Conservation (phyloP, 2,329 filamentous ascomycete genomes). For the Epichloe hybrida region DNA sequence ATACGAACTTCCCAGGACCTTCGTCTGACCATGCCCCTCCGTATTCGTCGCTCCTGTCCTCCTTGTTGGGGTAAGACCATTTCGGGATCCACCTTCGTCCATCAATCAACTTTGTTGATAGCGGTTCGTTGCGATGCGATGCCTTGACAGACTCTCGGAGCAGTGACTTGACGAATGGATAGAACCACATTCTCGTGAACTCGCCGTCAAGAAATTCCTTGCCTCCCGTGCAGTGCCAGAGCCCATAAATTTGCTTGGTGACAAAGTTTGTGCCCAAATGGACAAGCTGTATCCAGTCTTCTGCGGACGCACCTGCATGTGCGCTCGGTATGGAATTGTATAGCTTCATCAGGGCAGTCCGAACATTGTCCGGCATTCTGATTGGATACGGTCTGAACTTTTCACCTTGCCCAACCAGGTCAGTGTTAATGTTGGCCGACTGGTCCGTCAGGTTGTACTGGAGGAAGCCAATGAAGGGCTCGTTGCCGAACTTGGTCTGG, state of each 20-base stretch:
- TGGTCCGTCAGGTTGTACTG: constrained; percentile 16
- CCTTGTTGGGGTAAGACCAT: constrained; percentile 6
- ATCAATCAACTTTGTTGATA: constrained; percentile 17
- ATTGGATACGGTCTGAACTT: constrained; percentile 18
- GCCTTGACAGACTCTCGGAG: constrained; percentile 15
- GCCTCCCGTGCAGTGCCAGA: constrained; percentile 26
- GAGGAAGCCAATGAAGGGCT: constrained; percentile 20
- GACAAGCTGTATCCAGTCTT: constrained; percentile 18
- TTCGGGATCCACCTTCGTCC: constrained; percentile 17
- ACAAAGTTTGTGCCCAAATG: constrained; percentile 24
- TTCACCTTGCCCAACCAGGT: constrained; percentile 13
- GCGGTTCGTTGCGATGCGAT: constrained; percentile 11
- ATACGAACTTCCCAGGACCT: constrained; percentile 11
- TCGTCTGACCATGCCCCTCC: constrained; percentile 15
- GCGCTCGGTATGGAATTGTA: constrained; percentile 17
- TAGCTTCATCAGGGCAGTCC: constrained; percentile 16
- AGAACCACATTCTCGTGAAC: constrained; percentile 26
- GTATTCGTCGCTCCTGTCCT: constrained; percentile 6
- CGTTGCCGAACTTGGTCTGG: constrained; percentile 24
- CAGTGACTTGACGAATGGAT: constrained; percentile 19
- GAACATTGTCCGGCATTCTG: constrained; percentile 19
- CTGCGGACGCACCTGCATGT: constrained; percentile 14
- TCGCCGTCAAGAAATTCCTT: constrained; percentile 20
- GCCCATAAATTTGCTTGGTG: constrained; percentile 21
- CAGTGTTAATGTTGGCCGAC: constrained; percentile 11